phyloP scores from a whole-genome alignment of 345 rosid species.

The Pistacia atlantica region DNA sequence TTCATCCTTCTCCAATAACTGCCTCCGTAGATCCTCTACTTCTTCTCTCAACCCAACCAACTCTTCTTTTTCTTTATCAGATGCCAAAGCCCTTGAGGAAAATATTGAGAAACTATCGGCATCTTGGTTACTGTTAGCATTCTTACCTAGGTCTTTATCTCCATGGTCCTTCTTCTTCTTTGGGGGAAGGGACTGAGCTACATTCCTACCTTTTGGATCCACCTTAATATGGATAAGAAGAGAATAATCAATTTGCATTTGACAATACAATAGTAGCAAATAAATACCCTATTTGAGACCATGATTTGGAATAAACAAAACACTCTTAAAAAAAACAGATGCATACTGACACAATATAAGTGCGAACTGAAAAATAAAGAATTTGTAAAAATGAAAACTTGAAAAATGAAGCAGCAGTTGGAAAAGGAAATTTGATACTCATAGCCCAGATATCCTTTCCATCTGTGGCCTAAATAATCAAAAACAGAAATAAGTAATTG shows the following conservation, averaged over 20 bases:
- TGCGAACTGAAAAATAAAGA: neutral
- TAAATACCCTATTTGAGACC: neutral
- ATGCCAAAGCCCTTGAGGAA: constrained; percentile 48
- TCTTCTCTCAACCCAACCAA: constrained; percentile 62
- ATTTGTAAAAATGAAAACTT: neutral
- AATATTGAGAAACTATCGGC: constrained; percentile 43
- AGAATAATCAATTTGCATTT: constrained; percentile 10
- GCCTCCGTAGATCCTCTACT: constrained; percentile 68
- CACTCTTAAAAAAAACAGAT: neutral
- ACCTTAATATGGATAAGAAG: constrained; percentile 32
- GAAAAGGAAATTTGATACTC: neutral
- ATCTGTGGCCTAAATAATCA: neutral
- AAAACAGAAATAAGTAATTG: neutral
- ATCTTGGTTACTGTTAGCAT: constrained; percentile 46
- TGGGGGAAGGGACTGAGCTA: constrained; percentile 52
- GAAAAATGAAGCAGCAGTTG: neutral
- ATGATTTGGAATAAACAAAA: neutral
- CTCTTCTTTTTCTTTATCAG: constrained; percentile 69
- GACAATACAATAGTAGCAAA: constrained; percentile 2
- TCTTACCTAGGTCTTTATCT: constrained; percentile 47
- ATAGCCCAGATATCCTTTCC: neutral
- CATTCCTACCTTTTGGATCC: constrained; percentile 68
- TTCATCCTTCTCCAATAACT: constrained; percentile 83
- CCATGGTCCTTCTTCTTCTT: constrained; percentile 70
- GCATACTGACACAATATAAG: neutral